Percentiles rank a stretch among this genome's conserved stretches.
phyloP scores from a whole-genome alignment of 1,139 yeast species.

The Lizanozyma gosingica region DNA sequence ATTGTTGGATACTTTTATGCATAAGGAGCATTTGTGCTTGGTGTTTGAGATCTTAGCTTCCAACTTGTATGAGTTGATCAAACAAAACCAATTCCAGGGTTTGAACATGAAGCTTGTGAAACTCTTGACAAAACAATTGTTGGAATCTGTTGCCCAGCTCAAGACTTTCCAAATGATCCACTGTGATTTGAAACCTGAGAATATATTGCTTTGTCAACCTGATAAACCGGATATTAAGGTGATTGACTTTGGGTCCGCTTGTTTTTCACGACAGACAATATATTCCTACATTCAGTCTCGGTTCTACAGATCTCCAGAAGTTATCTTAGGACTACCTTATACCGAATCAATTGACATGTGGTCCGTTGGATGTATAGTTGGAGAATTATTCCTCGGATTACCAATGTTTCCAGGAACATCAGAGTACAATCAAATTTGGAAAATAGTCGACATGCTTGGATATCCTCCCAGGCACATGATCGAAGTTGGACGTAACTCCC shows the following conservation, averaged over 20 bases:
- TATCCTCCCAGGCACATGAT: conserved; percentile 94
- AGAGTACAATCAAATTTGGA: conserved; percentile 80
- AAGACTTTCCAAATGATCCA: conserved; percentile 84
- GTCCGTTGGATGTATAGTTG: conserved; percentile 96
- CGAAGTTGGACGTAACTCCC: conserved; percentile 84
- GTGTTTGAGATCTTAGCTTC: conserved; percentile 87
- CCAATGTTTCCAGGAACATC: conserved; percentile 95
- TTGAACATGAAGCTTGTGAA: conserved; percentile 73
- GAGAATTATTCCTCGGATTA: conserved; percentile 84
- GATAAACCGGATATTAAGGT: conserved; percentile 87
- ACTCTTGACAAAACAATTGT: conserved; percentile 66
- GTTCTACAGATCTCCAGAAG: conserved; percentile 94
- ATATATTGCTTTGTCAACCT: conserved; percentile 70
- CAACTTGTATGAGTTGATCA: conserved; percentile 80
- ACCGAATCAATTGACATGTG: conserved; percentile 96
- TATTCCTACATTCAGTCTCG: conserved; percentile 94
- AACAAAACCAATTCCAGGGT: conserved; percentile 93
- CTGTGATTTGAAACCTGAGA: conserved; percentile 96
- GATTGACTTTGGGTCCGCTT: conserved; percentile 95
- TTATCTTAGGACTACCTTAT: conserved; percentile 80
- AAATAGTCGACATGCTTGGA: conserved; percentile 79
- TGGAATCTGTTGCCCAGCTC: conserved; percentile 71
- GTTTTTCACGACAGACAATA: conserved; percentile 82
- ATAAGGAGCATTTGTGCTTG: conserved; percentile 84
- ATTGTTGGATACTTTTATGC: conserved; percentile 82